Percentiles rank a stretch among this genome's conserved stretches.
Evolutionary conservation across 2,329 filamentous ascomycete genomes (phyloP).

Genomic region (Davidsoniella virescens): DNA sequence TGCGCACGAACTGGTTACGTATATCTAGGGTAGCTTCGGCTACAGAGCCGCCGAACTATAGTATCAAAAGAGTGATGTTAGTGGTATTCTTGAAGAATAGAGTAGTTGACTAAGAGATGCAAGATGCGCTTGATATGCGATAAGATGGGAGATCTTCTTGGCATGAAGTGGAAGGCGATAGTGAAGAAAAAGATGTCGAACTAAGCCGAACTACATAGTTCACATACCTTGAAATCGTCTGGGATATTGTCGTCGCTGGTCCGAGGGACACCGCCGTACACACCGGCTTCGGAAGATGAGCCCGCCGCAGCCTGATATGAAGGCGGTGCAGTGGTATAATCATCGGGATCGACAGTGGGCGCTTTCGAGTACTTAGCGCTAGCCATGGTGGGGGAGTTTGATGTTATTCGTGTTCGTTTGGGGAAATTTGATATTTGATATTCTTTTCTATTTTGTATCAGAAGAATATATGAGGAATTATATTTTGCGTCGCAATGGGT

Average conservation of each 20-base stretch:
- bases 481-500: no score
- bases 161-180: not conserved
- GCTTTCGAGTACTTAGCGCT: conserved; percentile 72
- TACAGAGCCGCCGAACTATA: conserved; percentile 75
- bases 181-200: not conserved
- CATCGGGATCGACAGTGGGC: conserved; percentile 73
- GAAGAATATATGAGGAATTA: no score
- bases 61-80: not conserved
- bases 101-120: not conserved
- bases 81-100: not conserved
- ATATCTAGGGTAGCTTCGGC: conserved; percentile 90
- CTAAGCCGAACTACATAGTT: not conserved
- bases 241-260: conserved; percentile 80
- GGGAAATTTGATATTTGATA: no score
- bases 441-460: no score
- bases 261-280: conserved; percentile 48
- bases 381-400: conserved; percentile 35
- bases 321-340: conserved; percentile 67
- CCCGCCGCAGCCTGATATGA: conserved; percentile 44
- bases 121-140: not conserved
- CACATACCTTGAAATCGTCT: conserved; percentile 79
- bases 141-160: not conserved
- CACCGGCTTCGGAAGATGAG: conserved; percentile 36
- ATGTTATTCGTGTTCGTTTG: no score
- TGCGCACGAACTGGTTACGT: conserved; percentile 89